Base-by-base conservation (phyloP, 2,329 filamentous ascomycete genomes). In the Neopestalotiopsis rosae region DNA sequence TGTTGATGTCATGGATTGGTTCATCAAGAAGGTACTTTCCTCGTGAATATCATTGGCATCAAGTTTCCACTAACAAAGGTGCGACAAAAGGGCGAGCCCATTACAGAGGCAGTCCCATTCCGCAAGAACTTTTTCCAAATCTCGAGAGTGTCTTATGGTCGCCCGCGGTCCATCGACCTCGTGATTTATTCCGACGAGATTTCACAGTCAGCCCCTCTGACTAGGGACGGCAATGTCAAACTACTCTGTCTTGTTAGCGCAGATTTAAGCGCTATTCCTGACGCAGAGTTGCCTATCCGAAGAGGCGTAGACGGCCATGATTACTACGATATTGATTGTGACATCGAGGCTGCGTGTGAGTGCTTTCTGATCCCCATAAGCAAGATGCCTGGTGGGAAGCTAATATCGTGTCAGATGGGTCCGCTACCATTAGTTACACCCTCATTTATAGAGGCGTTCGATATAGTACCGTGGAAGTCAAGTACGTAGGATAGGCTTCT, bases 261-360 rank as follows among this genome's bases (percentile, higher is more conserved):
- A 7, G 80, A 84, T 63, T 74, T 85, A 42, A 78, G 78, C 65
- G 76, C 81, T 49, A 82, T 85, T 13, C 81, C 82, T 0, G 80
- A 82, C 69, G 69, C 76, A 45, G 67, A 76, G 42, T 69, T 84
- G 3, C 71, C 74, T 1, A 75, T 77, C n/a, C 74, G 75, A 34
- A 70, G 73, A 61, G 82, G 82, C 7, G 69, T 62, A 7, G 82
- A 85, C 32, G 79, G 80, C 1, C 71, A 79, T 28, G 69, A 74
- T 61, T 83, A 84, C 69, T 84, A 84, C 52, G 76, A 80, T 17
- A 69, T 84, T 32, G 75, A 71, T 57, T 82, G 77, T 71, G 76
- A 80, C 68, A 80, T 85, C 17, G 81, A 85, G 70, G 77, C 80
- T 1, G 76, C 82, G 3, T 84, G 77, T 78, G 67, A 72, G 75